A percentile compares a stretch with the other conserved stretches of the same genome.
These are phyloP conservation scores for Geranium incanum DNA, from an alignment of 441 rosid genomes.

Conservation along the genomic window DNA sequence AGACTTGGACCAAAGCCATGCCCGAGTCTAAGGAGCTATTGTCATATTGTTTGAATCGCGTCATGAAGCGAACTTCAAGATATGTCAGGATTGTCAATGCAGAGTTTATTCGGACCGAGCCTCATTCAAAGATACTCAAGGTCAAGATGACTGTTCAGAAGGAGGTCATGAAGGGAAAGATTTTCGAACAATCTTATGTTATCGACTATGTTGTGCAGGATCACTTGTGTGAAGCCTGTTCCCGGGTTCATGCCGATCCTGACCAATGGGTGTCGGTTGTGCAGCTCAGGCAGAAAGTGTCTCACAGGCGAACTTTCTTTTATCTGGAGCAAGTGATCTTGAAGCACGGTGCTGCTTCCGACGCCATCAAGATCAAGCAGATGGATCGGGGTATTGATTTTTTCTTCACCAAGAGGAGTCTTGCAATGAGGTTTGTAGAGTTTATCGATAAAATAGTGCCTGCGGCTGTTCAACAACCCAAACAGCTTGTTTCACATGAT, in stretches of 20 bases:
- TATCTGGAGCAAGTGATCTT: constrained; percentile 1
- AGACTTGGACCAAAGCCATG: constrained; percentile 21
- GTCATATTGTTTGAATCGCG: constrained; percentile 22
- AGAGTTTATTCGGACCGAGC: constrained; percentile 25
- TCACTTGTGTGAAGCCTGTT: constrained; percentile 23
- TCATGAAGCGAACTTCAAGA: constrained; percentile 17
- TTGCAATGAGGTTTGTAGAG: neutral
- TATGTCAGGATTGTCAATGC: constrained; percentile 21
- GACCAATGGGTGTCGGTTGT: constrained; percentile 17
- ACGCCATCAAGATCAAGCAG: constrained; percentile 1
- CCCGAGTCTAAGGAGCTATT: constrained; percentile 23
- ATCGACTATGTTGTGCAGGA: constrained; percentile 23
- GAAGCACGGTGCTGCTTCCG: neutral
- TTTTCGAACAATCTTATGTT: constrained; percentile 22
- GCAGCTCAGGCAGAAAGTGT: neutral
- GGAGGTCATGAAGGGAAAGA: constrained; percentile 21
- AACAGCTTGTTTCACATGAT: constrained; percentile 20
- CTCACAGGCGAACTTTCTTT: neutral
- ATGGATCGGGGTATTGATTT: constrained; percentile 3
- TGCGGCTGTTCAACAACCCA: neutral
- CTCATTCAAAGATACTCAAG: constrained; percentile 24
- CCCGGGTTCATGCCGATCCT: constrained; percentile 21
- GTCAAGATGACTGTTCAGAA: constrained; percentile 22
- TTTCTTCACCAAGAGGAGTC: neutral
- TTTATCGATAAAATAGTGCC: neutral